These are phyloP conservation scores for Sapria himalayana DNA, from an alignment of 345 rosid species.

Conservation along the genomic window DNA sequence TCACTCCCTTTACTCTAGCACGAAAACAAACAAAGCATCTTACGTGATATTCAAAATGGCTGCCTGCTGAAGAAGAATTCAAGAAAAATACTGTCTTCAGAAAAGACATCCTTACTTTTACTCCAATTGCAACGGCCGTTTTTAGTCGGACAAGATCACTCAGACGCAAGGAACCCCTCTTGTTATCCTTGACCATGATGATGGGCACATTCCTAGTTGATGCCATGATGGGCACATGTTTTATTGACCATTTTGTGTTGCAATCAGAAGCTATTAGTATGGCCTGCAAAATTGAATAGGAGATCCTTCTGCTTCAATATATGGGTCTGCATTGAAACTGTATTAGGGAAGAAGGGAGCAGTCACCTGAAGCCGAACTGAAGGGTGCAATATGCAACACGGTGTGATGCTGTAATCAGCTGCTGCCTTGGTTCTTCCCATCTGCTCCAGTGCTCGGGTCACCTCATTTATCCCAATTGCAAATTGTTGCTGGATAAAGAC, in stretches of 20 bases:
- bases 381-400: conserved; percentile 12
- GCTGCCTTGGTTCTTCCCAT: conserved; percentile 19
- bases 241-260: conserved; percentile 53
- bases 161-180: conserved; percentile 37
- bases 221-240: conserved; percentile 46
- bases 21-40: neutral
- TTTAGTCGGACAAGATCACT: conserved; percentile 54
- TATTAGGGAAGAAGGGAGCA: neutral
- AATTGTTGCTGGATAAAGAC: conserved; percentile 36
- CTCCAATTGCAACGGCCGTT: conserved; percentile 44
- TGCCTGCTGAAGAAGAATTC: neutral
- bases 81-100: neutral
- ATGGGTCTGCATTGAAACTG: neutral
- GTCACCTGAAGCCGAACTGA: conserved; percentile 38
- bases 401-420: conserved; percentile 2
- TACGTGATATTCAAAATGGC: too few relatives aligned
- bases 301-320: neutral
- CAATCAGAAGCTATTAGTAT: conserved; percentile 45
- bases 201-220: conserved; percentile 39
- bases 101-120: conserved; percentile 17
- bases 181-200: conserved; percentile 28
- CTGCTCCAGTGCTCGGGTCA: conserved; percentile 58
- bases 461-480: conserved; percentile 70
- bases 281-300: conserved; percentile 17
- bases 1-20: conserved; percentile 29